phyloP scores from a whole-genome alignment of 1,284 basidiomycete species.

The Tetrapyrgos nigripes region DNA sequence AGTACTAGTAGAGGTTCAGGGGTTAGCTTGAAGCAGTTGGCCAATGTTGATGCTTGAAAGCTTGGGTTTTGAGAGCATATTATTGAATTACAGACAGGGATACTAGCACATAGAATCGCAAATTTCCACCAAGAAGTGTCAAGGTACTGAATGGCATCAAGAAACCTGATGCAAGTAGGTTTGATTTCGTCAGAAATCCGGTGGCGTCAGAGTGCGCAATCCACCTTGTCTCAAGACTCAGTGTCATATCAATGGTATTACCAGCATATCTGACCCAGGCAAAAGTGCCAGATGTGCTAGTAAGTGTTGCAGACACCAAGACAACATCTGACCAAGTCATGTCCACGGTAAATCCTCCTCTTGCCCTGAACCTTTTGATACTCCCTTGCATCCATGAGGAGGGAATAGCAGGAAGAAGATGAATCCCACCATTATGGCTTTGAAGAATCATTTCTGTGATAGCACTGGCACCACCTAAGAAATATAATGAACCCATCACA shows the following conservation, averaged over 20 bases:
- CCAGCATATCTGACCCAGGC: slow-evolving; percentile 13
- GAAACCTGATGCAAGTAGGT: too few relatives aligned
- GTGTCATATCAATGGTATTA: slow-evolving; percentile 1
- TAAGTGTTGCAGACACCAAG: slow-evolving; percentile 13
- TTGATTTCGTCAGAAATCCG: too few relatives aligned
- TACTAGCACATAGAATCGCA: too few relatives aligned
- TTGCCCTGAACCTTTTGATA: slow-evolving; percentile 19
- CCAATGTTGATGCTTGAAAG: too few relatives aligned
- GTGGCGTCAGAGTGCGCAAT: too few relatives aligned
- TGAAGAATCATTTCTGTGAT: slow-evolving; percentile 26
- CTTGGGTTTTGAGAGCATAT: too few relatives aligned
- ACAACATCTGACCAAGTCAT: slow-evolving; percentile 16
- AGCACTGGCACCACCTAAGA: slow-evolving; percentile 13
- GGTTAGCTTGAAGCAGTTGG: too few relatives aligned
- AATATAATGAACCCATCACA: neutral
- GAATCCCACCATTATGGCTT: slow-evolving; percentile 24
- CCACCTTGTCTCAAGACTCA: too few relatives aligned
- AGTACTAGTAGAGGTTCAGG: too few relatives aligned
- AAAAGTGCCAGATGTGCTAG: slow-evolving; percentile 10
- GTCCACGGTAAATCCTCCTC: slow-evolving; percentile 21
- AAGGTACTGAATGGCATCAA: too few relatives aligned
- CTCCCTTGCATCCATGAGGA: slow-evolving; percentile 13
- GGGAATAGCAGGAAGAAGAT: slow-evolving; percentile 23
- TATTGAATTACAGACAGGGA: too few relatives aligned
- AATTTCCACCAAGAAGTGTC: too few relatives aligned